Conservation (phyloP, 2,329 filamentous ascomycete species). For the Hortaea werneckii region DNA sequence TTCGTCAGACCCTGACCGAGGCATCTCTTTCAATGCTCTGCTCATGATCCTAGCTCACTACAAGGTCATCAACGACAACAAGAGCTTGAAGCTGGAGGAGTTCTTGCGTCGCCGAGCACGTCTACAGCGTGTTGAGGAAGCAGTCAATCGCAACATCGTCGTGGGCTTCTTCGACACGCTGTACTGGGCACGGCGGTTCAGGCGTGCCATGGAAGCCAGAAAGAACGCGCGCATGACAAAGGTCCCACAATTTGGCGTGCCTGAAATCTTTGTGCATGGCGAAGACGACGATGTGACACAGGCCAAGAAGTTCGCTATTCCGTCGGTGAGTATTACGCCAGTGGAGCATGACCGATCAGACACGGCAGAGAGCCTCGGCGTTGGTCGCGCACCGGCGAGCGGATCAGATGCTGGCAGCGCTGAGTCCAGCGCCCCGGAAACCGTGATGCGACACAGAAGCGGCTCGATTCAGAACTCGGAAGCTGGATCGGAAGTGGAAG, state of each 20-base stretch:
- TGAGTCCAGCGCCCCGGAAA: conserved; percentile 1
- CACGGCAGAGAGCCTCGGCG: conserved; percentile 19
- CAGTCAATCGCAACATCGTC: conserved; percentile 80
- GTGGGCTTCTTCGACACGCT: conserved; percentile 92
- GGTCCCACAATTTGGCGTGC: conserved; percentile 70
- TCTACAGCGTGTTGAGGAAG: conserved; percentile 88
- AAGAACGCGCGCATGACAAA: conserved; percentile 64
- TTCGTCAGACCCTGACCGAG: conserved; percentile 76
- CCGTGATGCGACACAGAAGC: conserved; percentile 14
- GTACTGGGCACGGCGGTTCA: conserved; percentile 78
- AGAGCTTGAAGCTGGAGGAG: conserved; percentile 88
- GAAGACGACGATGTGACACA: conserved; percentile 43
- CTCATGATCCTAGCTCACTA: conserved; percentile 96
- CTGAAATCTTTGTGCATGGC: conserved; percentile 83
- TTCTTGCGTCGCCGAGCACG: conserved; percentile 83
- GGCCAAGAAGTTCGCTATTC: conserved; percentile 20
- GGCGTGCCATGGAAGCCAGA: conserved; percentile 62
- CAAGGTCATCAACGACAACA: conserved; percentile 97
- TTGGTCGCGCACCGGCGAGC: conserved; percentile 9
- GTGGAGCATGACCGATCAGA: conserved; percentile 24
- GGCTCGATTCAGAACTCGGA: conserved; percentile 22
- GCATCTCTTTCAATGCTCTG: conserved; percentile 84
- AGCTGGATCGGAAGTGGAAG: neutral
- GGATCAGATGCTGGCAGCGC: conserved; percentile 8
- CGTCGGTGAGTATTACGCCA: conserved; percentile 22